These are phyloP conservation scores for Epithele typhae DNA, from an alignment of 768 basidiomycete species.

Conservation along the genomic window DNA sequence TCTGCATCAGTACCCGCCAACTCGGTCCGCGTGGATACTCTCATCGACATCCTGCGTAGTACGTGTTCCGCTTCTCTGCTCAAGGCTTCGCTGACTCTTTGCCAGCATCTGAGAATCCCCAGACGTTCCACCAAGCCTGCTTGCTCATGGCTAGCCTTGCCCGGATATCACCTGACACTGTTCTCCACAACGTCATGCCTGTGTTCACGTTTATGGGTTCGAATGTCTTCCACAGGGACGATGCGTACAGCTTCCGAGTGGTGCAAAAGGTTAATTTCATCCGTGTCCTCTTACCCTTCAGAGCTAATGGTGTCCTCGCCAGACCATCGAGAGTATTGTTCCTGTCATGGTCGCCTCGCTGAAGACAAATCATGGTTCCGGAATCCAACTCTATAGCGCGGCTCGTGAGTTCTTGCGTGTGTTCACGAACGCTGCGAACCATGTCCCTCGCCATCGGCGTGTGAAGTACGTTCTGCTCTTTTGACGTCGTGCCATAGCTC, in stretches of 20 bases:
- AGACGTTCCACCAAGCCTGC: slow-evolving; percentile 91
- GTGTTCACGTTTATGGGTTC: slow-evolving; percentile 99
- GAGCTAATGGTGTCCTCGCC: background rate
- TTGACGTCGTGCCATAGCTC: background rate
- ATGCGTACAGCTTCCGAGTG: slow-evolving; percentile 91
- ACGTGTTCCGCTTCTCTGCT: slow-evolving; percentile 15
- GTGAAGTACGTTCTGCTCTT: slow-evolving; percentile 56
- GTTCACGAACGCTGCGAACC: slow-evolving; percentile 89
- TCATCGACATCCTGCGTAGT: slow-evolving; percentile 87
- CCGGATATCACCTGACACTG: slow-evolving; percentile 81
- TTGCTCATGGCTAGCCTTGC: slow-evolving; percentile 84
- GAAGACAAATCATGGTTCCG: slow-evolving; percentile 47
- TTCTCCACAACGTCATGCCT: slow-evolving; percentile 94
- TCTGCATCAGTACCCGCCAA: too few species aligned
- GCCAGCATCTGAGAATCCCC: slow-evolving; percentile 83
- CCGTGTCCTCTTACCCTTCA: background rate
- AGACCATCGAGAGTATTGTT: slow-evolving; percentile 93
- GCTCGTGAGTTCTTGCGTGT: slow-evolving; percentile 82
- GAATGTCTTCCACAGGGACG: slow-evolving; percentile 95
- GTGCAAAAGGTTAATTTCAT: slow-evolving; percentile 71
- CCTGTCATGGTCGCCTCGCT: slow-evolving; percentile 88
- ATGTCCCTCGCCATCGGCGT: slow-evolving; percentile 90
- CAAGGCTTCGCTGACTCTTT: background rate
- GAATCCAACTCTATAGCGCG: slow-evolving; percentile 60
- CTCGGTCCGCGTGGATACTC: slow-evolving; percentile 75